A percentile compares a stretch with the other conserved stretches of the same genome.
Evolutionary conservation across 2,329 filamentous ascomycete genomes (phyloP).

Genomic region (Neocatenulostroma microsporum): DNA sequence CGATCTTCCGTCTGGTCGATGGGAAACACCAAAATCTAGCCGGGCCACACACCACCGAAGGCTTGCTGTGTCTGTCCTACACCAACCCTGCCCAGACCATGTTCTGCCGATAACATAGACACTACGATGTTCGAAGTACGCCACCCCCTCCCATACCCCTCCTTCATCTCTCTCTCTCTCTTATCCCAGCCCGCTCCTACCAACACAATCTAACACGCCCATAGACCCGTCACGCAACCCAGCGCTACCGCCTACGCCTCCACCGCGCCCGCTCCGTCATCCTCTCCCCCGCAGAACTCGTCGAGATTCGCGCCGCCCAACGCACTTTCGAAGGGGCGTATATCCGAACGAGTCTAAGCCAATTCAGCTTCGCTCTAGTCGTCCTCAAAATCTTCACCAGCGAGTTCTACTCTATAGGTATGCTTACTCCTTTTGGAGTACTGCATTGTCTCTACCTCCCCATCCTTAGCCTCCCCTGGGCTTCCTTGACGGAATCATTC

Average conservation of each 20-base stretch:
- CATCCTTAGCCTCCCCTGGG: no score
- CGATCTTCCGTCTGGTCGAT: no score
- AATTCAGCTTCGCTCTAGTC: constrained; percentile 91
- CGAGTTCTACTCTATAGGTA: constrained; percentile 90
- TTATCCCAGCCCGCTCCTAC: background rate
- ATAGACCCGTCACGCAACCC: constrained; percentile 55
- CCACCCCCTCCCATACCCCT: background rate
- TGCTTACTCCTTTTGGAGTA: no score
- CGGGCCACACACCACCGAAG: no score
- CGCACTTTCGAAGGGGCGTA: constrained; percentile 97
- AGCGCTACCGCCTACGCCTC: constrained; percentile 68
- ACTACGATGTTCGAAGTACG: constrained; percentile 22
- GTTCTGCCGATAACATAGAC: constrained; percentile 3
- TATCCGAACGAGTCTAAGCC: constrained; percentile 84
- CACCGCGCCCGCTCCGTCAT: constrained; percentile 79
- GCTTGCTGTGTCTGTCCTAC: no score
- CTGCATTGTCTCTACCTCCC: no score
- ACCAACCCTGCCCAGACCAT: no score
- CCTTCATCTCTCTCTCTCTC: constrained; percentile 1
- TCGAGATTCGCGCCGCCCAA: constrained; percentile 90
- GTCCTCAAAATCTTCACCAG: constrained; percentile 94
- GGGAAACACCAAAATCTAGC: no score
- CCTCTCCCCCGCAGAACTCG: constrained; percentile 71
- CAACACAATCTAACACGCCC: background rate
- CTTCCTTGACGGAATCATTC: no score